Evolutionary conservation across 1,139 yeast species (phyloP).

Genomic region (Pneumocystis carinii): DNA sequence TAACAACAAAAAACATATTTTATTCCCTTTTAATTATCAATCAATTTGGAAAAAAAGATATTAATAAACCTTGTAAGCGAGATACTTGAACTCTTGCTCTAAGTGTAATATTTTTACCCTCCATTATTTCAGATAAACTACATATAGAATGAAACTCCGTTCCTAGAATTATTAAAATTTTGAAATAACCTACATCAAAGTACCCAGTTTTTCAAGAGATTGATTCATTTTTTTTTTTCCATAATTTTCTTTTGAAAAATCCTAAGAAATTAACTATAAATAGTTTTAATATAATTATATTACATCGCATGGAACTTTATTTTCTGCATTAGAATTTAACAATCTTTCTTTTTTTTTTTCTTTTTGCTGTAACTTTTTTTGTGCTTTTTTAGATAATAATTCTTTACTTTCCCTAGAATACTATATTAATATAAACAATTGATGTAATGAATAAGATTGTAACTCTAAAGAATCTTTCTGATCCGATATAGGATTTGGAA

Average conservation of each 20-base stretch:
- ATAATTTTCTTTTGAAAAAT: conserved; percentile 74
- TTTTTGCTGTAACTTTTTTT: neutral
- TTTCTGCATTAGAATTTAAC: neutral
- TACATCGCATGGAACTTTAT: neutral
- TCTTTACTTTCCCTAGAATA: neutral
- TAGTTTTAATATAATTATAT: neutral
- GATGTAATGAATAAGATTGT: neutral
- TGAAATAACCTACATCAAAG: neutral
- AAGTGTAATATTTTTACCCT: conserved; percentile 65
- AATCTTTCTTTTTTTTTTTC: neutral
- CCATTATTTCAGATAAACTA: conserved; percentile 43
- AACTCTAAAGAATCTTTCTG: neutral
- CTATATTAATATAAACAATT: neutral
- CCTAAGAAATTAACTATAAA: conserved; percentile 22
- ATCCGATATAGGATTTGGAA: neutral
- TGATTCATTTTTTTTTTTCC: conserved; percentile 83
- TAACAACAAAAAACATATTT: conserved; percentile 75
- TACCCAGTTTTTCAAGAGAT: conserved; percentile 38
- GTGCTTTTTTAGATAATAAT: neutral
- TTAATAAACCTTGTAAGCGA: conserved; percentile 64
- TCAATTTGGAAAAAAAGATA: neutral
- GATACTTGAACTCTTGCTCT: conserved; percentile 90
- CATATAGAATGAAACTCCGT: conserved; percentile 42
- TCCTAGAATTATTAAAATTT: conserved; percentile 23
- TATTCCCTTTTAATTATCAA: conserved; percentile 33